phyloP scores from a whole-genome alignment of 352 stramenopile genomes.

The Elongisporangium senticosum region DNA sequence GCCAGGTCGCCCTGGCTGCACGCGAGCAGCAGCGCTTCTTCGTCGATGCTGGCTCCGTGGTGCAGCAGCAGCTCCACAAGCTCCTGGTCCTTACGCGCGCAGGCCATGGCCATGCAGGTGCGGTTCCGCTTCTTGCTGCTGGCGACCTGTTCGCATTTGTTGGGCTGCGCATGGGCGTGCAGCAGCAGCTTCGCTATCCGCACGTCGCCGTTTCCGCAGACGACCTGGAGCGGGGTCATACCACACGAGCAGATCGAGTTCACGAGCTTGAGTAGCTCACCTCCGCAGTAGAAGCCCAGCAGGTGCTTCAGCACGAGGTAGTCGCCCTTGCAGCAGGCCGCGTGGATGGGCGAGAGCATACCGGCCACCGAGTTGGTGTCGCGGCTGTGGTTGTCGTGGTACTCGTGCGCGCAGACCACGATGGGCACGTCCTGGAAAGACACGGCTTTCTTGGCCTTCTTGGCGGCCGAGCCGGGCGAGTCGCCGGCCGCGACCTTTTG shows the following conservation, averaged over 20 bases:
- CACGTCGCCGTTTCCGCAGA: conserved; percentile 43
- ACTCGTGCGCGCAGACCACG: conserved; percentile 10
- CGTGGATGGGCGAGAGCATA: conserved; percentile 58
- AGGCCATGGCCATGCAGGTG: conserved; percentile 50
- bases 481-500: conserved; percentile 10
- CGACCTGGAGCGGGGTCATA: conserved; percentile 66
- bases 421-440: conserved; percentile 4
- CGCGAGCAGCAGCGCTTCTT: conserved; percentile 48
- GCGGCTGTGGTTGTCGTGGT: conserved; percentile 14
- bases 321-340: conserved; percentile 52
- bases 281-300: conserved; percentile 57
- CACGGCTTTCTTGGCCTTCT: neutral
- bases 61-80: conserved; percentile 57
- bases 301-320: conserved; percentile 64
- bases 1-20: conserved; percentile 31
- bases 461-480: conserved; percentile 12
- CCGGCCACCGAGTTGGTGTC: conserved; percentile 10
- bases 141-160: conserved; percentile 19
- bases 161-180: conserved; percentile 47
- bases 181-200: conserved; percentile 62
- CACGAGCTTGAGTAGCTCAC: conserved; percentile 53
- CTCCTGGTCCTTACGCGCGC: conserved; percentile 30
- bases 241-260: conserved; percentile 64
- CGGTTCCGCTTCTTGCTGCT: conserved; percentile 33
- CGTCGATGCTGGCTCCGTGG: conserved; percentile 51